A percentile compares a stretch with the other conserved stretches of the same genome.
Evolutionary conservation across 441 rosid genomes (phyloP).

Genomic region (Gossypium lobatum): DNA sequence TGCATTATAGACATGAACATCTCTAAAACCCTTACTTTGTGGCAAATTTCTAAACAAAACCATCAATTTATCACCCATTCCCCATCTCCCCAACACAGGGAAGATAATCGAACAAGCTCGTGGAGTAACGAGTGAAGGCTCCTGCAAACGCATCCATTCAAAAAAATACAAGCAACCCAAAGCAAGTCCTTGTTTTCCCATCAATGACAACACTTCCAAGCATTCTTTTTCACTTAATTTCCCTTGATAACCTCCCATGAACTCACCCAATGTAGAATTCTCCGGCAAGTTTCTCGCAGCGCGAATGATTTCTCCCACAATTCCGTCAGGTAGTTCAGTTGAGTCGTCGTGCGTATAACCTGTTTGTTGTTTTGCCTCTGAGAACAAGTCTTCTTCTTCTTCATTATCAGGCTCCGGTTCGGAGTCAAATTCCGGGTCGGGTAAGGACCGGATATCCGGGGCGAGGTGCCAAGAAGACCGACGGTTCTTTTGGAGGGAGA

Average conservation of each 20-base stretch:
- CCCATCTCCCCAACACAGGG: slow-evolving; percentile 55
- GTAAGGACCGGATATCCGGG: slow-evolving; percentile 21
- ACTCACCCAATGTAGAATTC: slow-evolving; percentile 65
- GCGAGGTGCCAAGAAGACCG: slow-evolving; percentile 67
- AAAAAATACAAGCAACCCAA: slow-evolving; percentile 54
- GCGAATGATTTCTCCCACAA: slow-evolving; percentile 42
- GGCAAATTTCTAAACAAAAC: slow-evolving; percentile 59
- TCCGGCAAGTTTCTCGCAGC: slow-evolving; percentile 42
- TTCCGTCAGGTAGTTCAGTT: slow-evolving; percentile 16
- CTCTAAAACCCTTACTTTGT: slow-evolving; percentile 42
- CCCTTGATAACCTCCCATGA: slow-evolving; percentile 38
- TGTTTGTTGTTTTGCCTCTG: slow-evolving; percentile 18
- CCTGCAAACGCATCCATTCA: slow-evolving; percentile 85
- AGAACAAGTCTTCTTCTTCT: not conserved
- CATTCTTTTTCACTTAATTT: slow-evolving; percentile 38
- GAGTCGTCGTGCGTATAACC: slow-evolving; percentile 18
- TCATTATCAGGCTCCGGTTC: slow-evolving; percentile 24
- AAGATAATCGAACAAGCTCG: slow-evolving; percentile 68
- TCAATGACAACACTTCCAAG: slow-evolving; percentile 45
- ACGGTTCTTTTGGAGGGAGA: slow-evolving; percentile 59
- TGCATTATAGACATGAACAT: slow-evolving; percentile 70
- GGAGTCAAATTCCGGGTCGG: slow-evolving; percentile 9
- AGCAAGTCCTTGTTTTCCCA: slow-evolving; percentile 52
- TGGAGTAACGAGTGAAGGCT: slow-evolving; percentile 55
- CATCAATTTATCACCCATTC: slow-evolving; percentile 57